Evolutionary conservation across 1,139 yeast genomes (phyloP).

Genomic region (Yarrowia galli): DNA sequence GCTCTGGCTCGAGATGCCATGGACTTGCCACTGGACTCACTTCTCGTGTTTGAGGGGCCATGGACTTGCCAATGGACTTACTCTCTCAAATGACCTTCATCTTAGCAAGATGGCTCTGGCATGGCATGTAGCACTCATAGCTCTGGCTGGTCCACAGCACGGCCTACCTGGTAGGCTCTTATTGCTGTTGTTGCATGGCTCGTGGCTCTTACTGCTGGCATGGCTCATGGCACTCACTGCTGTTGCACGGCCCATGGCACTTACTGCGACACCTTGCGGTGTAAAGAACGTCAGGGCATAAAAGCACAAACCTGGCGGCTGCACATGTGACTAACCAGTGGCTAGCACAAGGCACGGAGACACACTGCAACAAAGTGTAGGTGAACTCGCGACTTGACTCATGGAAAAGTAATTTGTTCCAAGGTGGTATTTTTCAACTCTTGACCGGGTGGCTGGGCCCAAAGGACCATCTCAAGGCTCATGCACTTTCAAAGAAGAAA

Average conservation of each 20-base stretch:
- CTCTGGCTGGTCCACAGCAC: not conserved
- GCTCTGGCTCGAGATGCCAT: not conserved
- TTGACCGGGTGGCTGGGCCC: constrained; percentile 32
- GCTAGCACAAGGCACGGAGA: constrained; percentile 29
- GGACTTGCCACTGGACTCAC: not conserved
- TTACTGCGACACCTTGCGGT: not conserved
- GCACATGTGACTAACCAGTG: constrained; percentile 20
- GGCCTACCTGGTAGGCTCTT: not conserved
- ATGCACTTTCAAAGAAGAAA: not conserved
- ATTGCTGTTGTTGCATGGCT: not conserved
- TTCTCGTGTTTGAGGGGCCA: not conserved
- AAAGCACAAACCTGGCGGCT: constrained; percentile 26
- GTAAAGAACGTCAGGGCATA: constrained; percentile 4
- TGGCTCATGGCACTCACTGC: not conserved
- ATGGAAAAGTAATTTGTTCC: constrained; percentile 6
- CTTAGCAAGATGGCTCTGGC: not conserved
- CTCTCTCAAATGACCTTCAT: not conserved
- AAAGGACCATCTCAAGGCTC: constrained; percentile 23
- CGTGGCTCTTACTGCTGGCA: constrained; percentile 2
- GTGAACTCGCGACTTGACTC: constrained; percentile 35
- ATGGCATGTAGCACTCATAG: not conserved
- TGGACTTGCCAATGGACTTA: not conserved
- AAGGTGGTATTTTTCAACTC: constrained; percentile 31
- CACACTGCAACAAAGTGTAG: not conserved
- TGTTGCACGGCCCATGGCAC: not conserved